phyloP scores from a whole-genome alignment of 2,329 filamentous ascomycete species.

The Volutella citrinella region DNA sequence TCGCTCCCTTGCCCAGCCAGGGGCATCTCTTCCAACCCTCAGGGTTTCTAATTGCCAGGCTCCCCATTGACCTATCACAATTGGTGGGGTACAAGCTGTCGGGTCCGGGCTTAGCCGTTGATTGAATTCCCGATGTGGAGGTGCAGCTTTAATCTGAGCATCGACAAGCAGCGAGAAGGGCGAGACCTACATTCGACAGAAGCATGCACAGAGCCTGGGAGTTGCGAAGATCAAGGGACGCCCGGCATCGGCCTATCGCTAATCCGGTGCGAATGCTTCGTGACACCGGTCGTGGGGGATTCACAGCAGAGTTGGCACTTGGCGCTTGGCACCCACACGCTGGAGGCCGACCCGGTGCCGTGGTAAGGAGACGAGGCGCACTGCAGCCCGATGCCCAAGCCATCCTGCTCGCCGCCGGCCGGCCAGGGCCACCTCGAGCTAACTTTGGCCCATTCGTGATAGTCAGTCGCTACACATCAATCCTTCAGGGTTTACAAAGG shows the following conservation, averaged over 20 bases:
- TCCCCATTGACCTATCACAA: slow-evolving; percentile 16
- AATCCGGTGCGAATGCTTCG: slow-evolving; percentile 8
- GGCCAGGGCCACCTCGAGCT: not conserved
- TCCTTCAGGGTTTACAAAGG: too few relatives aligned
- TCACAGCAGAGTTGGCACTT: slow-evolving; percentile 6
- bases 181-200: too few relatives aligned
- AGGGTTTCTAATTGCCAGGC: slow-evolving; percentile 3
- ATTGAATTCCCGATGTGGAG: slow-evolving; percentile 16
- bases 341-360: slow-evolving; percentile 16
- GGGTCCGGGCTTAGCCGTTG: slow-evolving; percentile 13
- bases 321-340: slow-evolving; percentile 8
- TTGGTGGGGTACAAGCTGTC: slow-evolving; percentile 16
- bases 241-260: too few relatives aligned
- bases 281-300: slow-evolving; percentile 3
- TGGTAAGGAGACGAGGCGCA: slow-evolving; percentile 17
- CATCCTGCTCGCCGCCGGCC: slow-evolving; percentile 5
- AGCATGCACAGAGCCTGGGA: too few relatives aligned
- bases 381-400: too few relatives aligned
- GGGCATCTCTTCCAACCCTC: slow-evolving; percentile 6
- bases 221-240: too few relatives aligned
- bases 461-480: too few relatives aligned
- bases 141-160: too few relatives aligned
- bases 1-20: slow-evolving; percentile 5
- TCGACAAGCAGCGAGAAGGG: too few relatives aligned
- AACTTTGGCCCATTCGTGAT: slow-evolving; percentile 3